Conservation (phyloP, 192 early-diverging fungal genomes). For the Podila horticola region DNA sequence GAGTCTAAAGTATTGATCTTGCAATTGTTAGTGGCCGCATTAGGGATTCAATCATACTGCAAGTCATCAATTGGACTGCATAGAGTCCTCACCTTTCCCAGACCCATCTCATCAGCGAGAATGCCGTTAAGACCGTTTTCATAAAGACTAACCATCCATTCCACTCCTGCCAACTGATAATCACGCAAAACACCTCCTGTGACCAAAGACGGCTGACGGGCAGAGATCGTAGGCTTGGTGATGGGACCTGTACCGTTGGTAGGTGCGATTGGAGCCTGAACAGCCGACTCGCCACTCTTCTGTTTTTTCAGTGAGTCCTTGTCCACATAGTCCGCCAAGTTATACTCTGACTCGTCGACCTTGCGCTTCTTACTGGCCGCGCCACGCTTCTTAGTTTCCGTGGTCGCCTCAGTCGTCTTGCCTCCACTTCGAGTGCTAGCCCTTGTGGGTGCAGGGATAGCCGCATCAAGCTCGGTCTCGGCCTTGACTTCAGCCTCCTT, state of each 20-base stretch:
- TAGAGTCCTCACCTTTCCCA: constrained; percentile 72
- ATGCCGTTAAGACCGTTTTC: constrained; percentile 98
- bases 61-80: too few relatives aligned
- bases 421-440: background rate
- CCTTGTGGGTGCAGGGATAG: background rate
- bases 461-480: constrained; percentile 7
- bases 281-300: constrained; percentile 27
- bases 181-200: constrained; percentile 89
- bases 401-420: constrained; percentile 13
- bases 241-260: constrained; percentile 16
- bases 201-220: constrained; percentile 82
- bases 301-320: constrained; percentile 51
- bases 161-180: constrained; percentile 94
- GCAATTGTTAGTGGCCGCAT: background rate
- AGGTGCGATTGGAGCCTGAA: constrained; percentile 3
- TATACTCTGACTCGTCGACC: constrained; percentile 56
- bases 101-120: constrained; percentile 95
- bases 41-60: too few relatives aligned
- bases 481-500: constrained; percentile 23
- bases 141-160: constrained; percentile 95
- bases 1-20: constrained; percentile 61
- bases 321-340: constrained; percentile 60
- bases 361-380: constrained; percentile 61
- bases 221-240: constrained; percentile 58
- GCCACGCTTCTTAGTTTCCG: background rate